A percentile compares a stretch with the other conserved stretches of the same genome.
These are phyloP conservation scores for Ganoderma sinense DNA, from an alignment of 1,284 basidiomycete species.

Conservation along the genomic window DNA sequence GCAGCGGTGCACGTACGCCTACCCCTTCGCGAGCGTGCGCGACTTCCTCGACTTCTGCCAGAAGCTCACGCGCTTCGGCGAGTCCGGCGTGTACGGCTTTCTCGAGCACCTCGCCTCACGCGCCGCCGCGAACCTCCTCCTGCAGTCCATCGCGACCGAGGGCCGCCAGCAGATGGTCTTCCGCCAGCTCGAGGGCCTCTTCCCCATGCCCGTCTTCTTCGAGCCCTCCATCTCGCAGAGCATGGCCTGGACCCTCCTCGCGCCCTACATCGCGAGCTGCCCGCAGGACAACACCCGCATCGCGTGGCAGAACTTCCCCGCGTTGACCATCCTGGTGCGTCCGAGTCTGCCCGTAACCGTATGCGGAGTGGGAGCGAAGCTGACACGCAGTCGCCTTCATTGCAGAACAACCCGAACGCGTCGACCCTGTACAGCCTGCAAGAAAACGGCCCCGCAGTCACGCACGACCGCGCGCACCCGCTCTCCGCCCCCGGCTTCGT, in stretches of 20 bases:
- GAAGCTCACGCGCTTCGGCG: constrained; percentile 60
- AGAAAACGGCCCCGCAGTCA: constrained; percentile 50
- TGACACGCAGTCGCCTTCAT: too few relatives aligned
- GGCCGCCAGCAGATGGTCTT: constrained; percentile 74
- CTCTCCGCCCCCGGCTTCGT: constrained; percentile 55
- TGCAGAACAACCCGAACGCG: constrained; percentile 42
- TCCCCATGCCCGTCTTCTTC: constrained; percentile 68
- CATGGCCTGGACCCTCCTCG: constrained; percentile 69
- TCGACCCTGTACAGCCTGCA: constrained; percentile 29
- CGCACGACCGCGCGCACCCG: constrained; percentile 49
- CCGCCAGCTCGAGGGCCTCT: constrained; percentile 68
- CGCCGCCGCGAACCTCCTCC: constrained; percentile 59
- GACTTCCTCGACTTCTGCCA: constrained; percentile 72
- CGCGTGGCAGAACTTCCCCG: constrained; percentile 63
- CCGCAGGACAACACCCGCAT: constrained; percentile 66
- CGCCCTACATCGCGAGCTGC: constrained; percentile 64
- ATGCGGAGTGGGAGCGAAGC: too few relatives aligned
- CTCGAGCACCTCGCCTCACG: constrained; percentile 68
- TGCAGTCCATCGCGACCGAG: constrained; percentile 72
- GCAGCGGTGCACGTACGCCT: constrained; percentile 66
- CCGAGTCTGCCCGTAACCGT: too few relatives aligned
- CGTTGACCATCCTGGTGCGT: constrained; percentile 52
- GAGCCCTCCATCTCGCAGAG: constrained; percentile 63
- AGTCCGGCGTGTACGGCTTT: constrained; percentile 70
- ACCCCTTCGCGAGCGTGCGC: constrained; percentile 64